Base-by-base conservation (phyloP, 306 rosid genomes). In the Dryas octopetala region DNA sequence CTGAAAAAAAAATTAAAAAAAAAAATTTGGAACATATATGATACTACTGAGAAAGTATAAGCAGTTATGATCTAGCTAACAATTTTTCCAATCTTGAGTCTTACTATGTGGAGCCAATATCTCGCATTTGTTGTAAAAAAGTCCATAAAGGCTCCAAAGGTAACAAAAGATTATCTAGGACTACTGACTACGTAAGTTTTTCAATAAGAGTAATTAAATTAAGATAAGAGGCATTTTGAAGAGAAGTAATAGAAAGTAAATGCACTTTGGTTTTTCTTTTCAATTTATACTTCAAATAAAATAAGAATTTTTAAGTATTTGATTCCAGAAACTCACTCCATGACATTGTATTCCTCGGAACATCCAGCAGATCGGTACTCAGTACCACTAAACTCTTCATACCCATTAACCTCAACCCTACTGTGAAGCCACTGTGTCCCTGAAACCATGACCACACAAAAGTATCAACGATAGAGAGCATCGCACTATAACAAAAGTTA, bases 341-440 rank as follows among this genome's bases (percentile, higher is more conserved):
- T 76, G 66, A 93, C 85, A 66, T 70, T 66, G 77, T 93, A 93
- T 85, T 89, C 98, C 87, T 93, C 98, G 1, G 96, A 73, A 83
- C 97, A 93, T 78, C 98, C 98, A 76, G 97, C 96, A 75, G 97
- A 93, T 13, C 91, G 96, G 84, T 91, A 89, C 81, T 91, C 98
- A 0, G 78, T 81, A 66, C 98, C 97, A 51, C 98, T 88, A 74
- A 78, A 93, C 86, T 93, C 98, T 82, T 93, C 98, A 63, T 93
- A 93, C 52, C 98, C 98, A 74, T 87, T 78, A 82, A 84, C 72
- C 61, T 91, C 92, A 82, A 93, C 74, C 79, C 92, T 93, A 79
- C 96, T 82, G 70, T 93, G 98, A 77, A 93, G 97, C 97, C 97
- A 93, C 16, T 87, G 98, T 54, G 75, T 88, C 82, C 93, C 98